Evolutionary conservation across 2,329 filamentous ascomycete species (phyloP), one percentile per base, ranked within the genome.

Genomic region (Colletotrichum musae): DNA sequence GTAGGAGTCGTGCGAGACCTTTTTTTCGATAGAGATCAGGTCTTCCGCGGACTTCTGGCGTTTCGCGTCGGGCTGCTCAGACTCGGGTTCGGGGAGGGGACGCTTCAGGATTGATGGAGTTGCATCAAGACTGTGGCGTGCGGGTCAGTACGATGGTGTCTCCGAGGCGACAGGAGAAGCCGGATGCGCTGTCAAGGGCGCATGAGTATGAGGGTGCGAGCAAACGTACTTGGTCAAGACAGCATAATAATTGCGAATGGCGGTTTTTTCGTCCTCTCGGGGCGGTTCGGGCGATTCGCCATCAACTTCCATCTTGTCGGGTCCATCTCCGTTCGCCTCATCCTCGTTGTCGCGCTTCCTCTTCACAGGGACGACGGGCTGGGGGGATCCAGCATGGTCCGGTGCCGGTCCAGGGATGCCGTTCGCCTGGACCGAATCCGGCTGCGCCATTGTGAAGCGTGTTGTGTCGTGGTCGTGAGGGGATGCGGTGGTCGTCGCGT

Each of bases 311-410:
- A 71, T 72, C 61, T 72, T 71, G 69, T 75, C 75, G 24, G 78
- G 76, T 65, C 47, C 54, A 59, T 72, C 62, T 56, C 45, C 54
- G 45, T 67, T 71, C 13, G 71, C 74, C 6, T 83, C 83, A 72
- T 84, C 82, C 68, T 76, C 81, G 58, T 80, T 78, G 74, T 89
- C 87, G 83, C 88, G 88, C 81, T 91, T 91, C 78, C 88, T 83
- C 81, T 91, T 91, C 67, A 81, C 80, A 28, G 83, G 78, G 41
- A 82, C 74, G 61, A 77, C 75, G 58, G 78, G 74, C 60, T 77
- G 77, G 52, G 74, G 74, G 68, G 76, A 72, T 45, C 78, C 75
- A 63, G 72, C 73, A 54, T 75, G 76, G 57, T 74, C 74, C 26
- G 81, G 80, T 71, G 78, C 81, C 26, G 81, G 80, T 70, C 79